Evolutionary conservation across 2,329 filamentous ascomycete genomes (phyloP).

Genomic region (Xylaria digitata): DNA sequence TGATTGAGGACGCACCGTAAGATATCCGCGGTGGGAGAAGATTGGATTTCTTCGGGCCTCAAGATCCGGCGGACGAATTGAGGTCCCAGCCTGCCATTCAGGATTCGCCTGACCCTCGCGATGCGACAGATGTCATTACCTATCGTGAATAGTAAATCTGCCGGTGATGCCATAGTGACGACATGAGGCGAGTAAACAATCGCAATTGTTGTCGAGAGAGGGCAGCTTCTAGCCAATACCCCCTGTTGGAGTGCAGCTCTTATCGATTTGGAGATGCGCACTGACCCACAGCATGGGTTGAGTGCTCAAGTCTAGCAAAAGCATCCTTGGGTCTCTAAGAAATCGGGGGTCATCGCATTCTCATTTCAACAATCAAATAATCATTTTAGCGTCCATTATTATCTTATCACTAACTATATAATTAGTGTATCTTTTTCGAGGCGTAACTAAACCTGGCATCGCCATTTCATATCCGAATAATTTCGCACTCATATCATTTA

Average conservation of each 20-base stretch:
- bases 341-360: not conserved
- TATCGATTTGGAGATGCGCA: conserved; percentile 18
- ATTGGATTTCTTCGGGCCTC: conserved; percentile 54
- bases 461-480: conserved; percentile 9
- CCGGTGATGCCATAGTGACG: conserved; percentile 35
- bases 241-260: not conserved
- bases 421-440: not conserved
- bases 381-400: not conserved
- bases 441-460: not conserved
- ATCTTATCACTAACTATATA: conserved; percentile 1
- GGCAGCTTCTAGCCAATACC: too few species aligned
- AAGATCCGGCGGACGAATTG: conserved; percentile 64
- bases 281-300: not conserved
- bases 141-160: conserved; percentile 69
- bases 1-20: conserved; percentile 33
- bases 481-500: not conserved
- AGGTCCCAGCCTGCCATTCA: conserved; percentile 57
- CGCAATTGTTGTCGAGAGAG: not conserved
- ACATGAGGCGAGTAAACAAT: not conserved
- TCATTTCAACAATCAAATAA: not conserved
- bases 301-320: not conserved
- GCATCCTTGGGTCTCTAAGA: not conserved
- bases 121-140: conserved; percentile 84
- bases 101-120: conserved; percentile 69
- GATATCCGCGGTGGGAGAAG: conserved; percentile 25